These are phyloP conservation scores for Citrus maxima DNA, from an alignment of 345 rosid genomes.

Conservation along the genomic window DNA sequence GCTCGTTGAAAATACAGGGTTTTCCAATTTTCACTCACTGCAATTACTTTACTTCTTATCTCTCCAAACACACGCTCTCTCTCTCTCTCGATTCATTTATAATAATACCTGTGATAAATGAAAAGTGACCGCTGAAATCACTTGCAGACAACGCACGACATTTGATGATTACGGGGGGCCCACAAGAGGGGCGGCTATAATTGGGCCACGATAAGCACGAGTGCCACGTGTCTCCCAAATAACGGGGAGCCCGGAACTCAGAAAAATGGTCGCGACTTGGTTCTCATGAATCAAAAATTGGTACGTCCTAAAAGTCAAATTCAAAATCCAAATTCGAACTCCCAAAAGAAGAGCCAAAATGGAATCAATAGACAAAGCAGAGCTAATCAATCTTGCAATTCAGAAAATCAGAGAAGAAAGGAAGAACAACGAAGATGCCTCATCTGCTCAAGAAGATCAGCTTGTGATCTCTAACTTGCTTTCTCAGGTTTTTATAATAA, in stretches of 20 bases:
- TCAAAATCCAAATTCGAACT: neutral
- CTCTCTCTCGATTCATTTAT: too few relatives aligned
- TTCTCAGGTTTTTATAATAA: constrained; percentile 49
- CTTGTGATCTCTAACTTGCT: constrained; percentile 52
- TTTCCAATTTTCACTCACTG: too few relatives aligned
- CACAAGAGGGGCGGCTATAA: neutral
- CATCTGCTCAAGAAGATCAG: constrained; percentile 35
- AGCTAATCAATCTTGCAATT: constrained; percentile 43
- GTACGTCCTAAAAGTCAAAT: neutral
- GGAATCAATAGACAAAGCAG: constrained; percentile 42
- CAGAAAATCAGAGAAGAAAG: constrained; percentile 47
- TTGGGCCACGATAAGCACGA: neutral
- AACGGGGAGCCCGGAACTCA: neutral
- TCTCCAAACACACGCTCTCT: too few relatives aligned
- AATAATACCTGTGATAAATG: too few relatives aligned
- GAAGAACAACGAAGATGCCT: constrained; percentile 22
- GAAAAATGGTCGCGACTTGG: neutral
- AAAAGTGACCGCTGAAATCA: neutral
- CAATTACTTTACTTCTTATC: too few relatives aligned
- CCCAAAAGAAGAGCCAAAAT: constrained; percentile 5
- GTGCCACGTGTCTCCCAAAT: neutral
- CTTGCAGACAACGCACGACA: neutral
- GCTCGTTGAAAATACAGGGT: too few relatives aligned
- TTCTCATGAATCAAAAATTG: neutral
- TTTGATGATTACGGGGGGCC: neutral